Evolutionary conservation across 225 moss, liverwort and hornwort genomes (phyloP), one percentile per base, ranked within the genome.

Genomic region (Thuidium tamariscinum): DNA sequence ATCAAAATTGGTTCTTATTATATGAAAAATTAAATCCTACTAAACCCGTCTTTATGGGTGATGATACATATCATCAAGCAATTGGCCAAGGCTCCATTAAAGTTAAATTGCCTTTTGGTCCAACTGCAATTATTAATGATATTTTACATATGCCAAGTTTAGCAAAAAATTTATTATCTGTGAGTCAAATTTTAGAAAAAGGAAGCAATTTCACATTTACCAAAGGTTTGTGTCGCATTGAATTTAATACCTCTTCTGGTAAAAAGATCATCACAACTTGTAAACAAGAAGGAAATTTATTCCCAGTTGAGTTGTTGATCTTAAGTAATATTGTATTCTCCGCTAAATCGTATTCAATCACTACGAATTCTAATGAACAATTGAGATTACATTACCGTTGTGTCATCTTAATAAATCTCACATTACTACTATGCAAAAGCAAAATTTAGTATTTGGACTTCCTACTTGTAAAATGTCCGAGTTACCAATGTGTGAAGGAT

Each of bases 321-420:
- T 17, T 64, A 17, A 64, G 9, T 18, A 64, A 34, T 61, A 9
- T 61, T 3, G 13, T 6, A 9, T 29, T n/a, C n/a, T 2, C 18
- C 18, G 3, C 5, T 34, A 4, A 17, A n/a, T 18, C 21, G 21
- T 36, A 66, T 36, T 66, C 36, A 36, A 36, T 21, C 1, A 36
- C 1, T 36, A 66, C 36, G 36, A 36, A 66, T 36, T 36, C 0
- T 11, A 20, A 36, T 36, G 36, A 66, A 21, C 66, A 1, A 66
- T 2, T 66, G 0, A 18, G 0, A 66, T 21, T 66, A 21, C 11
- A 66, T 21, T 66, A 66, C 21, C 0, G 1, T 36, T 36, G 3
- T 66, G 11, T 11, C 36, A 66, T 66, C 1, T 21, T 0, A 66
- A 66, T 66, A 66, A 66, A 66, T 66, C 36, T 66, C 18, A n/a